Base-by-base conservation (phyloP, 805 yeast species). In the Ogataea kodamae region DNA sequence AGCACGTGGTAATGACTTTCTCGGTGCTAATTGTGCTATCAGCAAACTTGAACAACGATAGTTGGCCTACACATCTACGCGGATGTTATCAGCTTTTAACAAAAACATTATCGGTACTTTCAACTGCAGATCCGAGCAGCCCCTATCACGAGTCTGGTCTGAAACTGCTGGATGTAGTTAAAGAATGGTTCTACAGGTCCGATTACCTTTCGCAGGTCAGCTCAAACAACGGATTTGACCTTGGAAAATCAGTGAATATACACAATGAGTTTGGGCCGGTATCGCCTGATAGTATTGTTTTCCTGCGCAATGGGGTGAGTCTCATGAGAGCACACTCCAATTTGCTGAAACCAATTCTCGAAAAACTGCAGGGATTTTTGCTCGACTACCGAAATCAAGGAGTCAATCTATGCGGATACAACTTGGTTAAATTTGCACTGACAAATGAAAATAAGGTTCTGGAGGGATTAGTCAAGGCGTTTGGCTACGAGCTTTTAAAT, bases 1-100 rank as follows among this genome's bases (percentile, higher is more conserved):
- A 31, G 21, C 35, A 24, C 6, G 35, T 25, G 7, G n/a, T 18
- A 6, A 24, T 31, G 35, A 31, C 35, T 17, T 31, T 24, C 25
- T 29, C 29, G 7, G 35, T 31, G 15, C 12, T 31, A 9, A 23
- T 31, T 9, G 25, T 31, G 6, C 25, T 31, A 10, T 30, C 29
- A 5, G 35, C 35, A 6, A 31, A 31, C 14, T 31, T 22, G 21
- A 11, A 22, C 6, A 18, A 31, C 18, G 16, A 6, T 6, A 31
- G 35, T 14, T 31, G 35, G 35, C n/a, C 24, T 12, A 22, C 35
- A 9, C 35, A 31, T 14, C 14, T 31, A 10, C 16, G 18, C 24
- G 35, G 35, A 8, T 24, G 29, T 17, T 18, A 31, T 17, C 35
- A 31, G 17, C 16, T 31, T 13, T 10, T 31, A 5, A 9, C 17